phyloP scores from a whole-genome alignment of 768 basidiomycete genomes.

The Tricholoma matsutake region DNA sequence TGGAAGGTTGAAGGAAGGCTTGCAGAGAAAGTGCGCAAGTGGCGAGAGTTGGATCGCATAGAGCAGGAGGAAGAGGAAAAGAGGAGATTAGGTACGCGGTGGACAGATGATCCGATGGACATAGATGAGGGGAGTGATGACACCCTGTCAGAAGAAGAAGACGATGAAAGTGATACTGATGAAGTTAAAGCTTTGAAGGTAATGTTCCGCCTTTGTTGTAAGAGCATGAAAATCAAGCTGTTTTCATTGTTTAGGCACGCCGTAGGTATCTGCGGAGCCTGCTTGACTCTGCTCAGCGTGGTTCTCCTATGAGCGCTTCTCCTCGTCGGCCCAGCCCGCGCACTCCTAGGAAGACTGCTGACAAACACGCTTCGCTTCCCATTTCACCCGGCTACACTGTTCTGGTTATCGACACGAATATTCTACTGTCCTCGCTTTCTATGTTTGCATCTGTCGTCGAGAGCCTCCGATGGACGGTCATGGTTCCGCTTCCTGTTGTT shows the following conservation, averaged over 20 bases:
- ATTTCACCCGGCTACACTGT: conserved; percentile 85
- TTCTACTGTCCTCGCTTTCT: conserved; percentile 79
- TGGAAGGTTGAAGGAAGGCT: conserved; percentile 68
- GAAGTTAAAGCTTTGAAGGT: conserved; percentile 85
- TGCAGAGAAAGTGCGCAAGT: conserved; percentile 61
- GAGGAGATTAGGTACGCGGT: conserved; percentile 56
- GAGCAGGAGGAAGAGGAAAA: conserved; percentile 68
- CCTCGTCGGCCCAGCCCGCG: conserved; percentile 26
- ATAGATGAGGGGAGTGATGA: conserved; percentile 57
- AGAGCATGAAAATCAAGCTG: conserved; percentile 11
- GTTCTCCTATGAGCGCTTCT: conserved; percentile 23
- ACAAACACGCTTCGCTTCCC: conserved; percentile 40
- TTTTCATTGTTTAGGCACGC: conserved; percentile 50
- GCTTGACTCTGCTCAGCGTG: conserved; percentile 46
- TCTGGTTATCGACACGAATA: conserved; percentile 94
- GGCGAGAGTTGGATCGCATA: conserved; percentile 69
- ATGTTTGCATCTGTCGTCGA: conserved; percentile 76
- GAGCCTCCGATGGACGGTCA: conserved; percentile 77
- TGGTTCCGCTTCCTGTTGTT: conserved; percentile 91
- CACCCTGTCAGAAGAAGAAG: conserved; percentile 44
- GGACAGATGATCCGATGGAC: conserved; percentile 71
- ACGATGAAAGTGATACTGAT: conserved; percentile 65
- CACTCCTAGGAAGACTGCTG: conserved; percentile 22
- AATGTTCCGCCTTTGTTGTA: conserved; percentile 14
- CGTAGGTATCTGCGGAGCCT: conserved; percentile 70